A percentile compares a stretch with the other conserved stretches of the same genome.
phyloP scores from a whole-genome alignment of 2,329 filamentous ascomycete species.

The Dactylellina sp. region DNA sequence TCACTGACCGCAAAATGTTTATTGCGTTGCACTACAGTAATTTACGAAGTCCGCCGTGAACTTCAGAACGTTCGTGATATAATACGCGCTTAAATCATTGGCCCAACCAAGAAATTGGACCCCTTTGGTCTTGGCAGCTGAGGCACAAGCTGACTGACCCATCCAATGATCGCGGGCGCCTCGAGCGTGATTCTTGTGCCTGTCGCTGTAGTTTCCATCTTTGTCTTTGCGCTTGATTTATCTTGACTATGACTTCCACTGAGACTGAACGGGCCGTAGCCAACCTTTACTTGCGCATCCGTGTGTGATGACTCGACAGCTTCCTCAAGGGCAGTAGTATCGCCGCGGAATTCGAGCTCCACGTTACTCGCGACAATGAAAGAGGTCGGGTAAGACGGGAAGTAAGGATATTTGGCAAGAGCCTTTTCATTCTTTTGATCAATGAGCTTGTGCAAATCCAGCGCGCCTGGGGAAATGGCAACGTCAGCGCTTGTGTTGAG shows the following conservation, averaged over 20 bases:
- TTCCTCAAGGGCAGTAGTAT: conserved; percentile 28
- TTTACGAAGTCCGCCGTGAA: background rate
- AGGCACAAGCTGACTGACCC: conserved; percentile 47
- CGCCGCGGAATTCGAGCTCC: conserved; percentile 42
- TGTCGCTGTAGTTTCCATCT: conserved; percentile 40
- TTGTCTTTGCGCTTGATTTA: conserved; percentile 24
- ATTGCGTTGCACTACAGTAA: conserved; percentile 10
- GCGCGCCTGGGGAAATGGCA: conserved; percentile 33
- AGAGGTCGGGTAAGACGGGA: conserved; percentile 42
- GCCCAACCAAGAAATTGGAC: conserved; percentile 25
- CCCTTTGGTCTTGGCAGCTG: conserved; percentile 39
- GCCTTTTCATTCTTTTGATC: conserved; percentile 23
- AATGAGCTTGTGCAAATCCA: conserved; percentile 26
- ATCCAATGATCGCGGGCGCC: conserved; percentile 49
- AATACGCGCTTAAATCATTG: conserved; percentile 21
- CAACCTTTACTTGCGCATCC: conserved; percentile 29
- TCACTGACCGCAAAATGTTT: conserved; percentile 22
- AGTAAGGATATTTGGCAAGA: conserved; percentile 29
- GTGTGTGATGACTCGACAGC: conserved; percentile 27
- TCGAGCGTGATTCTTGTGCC: conserved; percentile 46
- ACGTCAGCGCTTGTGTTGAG: conserved; percentile 24
- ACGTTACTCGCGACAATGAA: conserved; percentile 49
- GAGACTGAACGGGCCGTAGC: conserved; percentile 35
- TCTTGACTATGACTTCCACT: conserved; percentile 35
- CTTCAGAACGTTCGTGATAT: conserved; percentile 7